A percentile compares a stretch with the other conserved stretches of the same genome.
These are phyloP conservation scores for Picochlorum sp. DNA, from an alignment of 139 green algal genomes.

Conservation along the genomic window DNA sequence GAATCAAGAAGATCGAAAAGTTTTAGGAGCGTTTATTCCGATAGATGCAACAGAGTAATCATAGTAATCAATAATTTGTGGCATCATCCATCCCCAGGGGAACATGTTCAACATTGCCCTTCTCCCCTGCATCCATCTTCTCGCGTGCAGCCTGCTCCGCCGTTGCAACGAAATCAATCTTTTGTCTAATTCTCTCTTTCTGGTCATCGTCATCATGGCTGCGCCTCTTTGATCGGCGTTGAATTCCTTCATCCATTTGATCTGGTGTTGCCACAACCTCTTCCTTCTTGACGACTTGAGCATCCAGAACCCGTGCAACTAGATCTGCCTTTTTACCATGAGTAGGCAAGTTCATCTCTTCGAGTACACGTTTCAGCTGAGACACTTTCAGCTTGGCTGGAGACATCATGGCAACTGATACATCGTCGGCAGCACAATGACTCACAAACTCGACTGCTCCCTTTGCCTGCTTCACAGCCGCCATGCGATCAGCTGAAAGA, in stretches of 20 bases:
- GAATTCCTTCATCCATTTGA: neutral
- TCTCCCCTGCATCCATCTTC: conserved; percentile 61
- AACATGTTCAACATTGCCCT: conserved; percentile 70
- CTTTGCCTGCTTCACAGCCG: conserved; percentile 26
- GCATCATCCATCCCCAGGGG: conserved; percentile 28
- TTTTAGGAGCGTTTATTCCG: conserved; percentile 52
- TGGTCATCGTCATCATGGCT: neutral
- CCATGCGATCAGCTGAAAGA: conserved; percentile 9
- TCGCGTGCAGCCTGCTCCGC: conserved; percentile 53
- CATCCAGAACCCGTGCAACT: conserved; percentile 15
- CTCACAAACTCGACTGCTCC: conserved; percentile 43
- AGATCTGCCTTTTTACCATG: conserved; percentile 19
- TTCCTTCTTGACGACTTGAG: neutral
- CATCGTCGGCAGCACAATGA: conserved; percentile 64
- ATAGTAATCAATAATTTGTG: neutral
- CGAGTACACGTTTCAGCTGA: conserved; percentile 17
- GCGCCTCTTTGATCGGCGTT: neutral
- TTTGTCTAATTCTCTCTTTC: neutral
- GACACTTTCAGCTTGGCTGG: conserved; percentile 33
- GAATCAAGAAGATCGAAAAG: conserved; percentile 61
- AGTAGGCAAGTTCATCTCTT: conserved; percentile 3
- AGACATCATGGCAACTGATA: neutral
- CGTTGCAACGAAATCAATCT: conserved; percentile 3
- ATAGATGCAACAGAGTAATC: neutral
- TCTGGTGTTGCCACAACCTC: neutral